Evolutionary conservation across 2,329 filamentous ascomycete species (phyloP), one percentile per base, ranked within the genome.

Genomic region (Hypomyces rosellus): DNA sequence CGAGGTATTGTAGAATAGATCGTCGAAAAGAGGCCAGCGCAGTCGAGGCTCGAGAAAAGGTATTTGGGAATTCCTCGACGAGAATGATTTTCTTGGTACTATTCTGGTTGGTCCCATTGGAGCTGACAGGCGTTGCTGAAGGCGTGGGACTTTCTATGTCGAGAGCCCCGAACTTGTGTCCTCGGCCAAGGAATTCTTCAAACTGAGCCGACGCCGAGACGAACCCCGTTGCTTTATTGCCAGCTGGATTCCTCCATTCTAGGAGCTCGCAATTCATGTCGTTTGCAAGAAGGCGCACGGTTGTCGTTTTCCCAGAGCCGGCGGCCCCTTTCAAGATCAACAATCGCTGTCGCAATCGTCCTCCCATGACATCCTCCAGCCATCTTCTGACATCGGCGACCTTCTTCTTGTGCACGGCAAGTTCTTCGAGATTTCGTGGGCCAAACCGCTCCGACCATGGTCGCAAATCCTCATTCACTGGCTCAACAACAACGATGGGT

Each of bases 401-500:
- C 67, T 99, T 99, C 60, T 82, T 93, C 73, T 95, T 96, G 67
- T 99, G 91, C 15, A 99, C 92, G 0, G 87, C 92, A 42, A 99
- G 74, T 69, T 97, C 92, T 14, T 90, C 84, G 12, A 96, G 66
- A 58, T 80, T 86, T 3, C 66, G 61, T 0, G 92, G 92, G 2
- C 81, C 84, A 66, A 89, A 97, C 58, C 84, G 82, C 59, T 96
- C 91, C 14, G 87, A 87, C 92, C 92, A 97, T 3, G 92, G 90
- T 47, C 86, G 79, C 45, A 75, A 69, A 57, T 89, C 85, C 34
- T 80, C 74, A 45, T 74, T 71, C 6, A 60, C 38, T 3, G 57
- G 55, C 7, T 59, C 58, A 7, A 61, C 46, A 14, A 59, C 60
- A 12, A 59, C 60, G 11, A 57, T 46, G 13, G 65, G 65, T 22